Base-by-base conservation (phyloP, 2,329 filamentous ascomycete genomes). In the Fusarium euwallaceae region DNA sequence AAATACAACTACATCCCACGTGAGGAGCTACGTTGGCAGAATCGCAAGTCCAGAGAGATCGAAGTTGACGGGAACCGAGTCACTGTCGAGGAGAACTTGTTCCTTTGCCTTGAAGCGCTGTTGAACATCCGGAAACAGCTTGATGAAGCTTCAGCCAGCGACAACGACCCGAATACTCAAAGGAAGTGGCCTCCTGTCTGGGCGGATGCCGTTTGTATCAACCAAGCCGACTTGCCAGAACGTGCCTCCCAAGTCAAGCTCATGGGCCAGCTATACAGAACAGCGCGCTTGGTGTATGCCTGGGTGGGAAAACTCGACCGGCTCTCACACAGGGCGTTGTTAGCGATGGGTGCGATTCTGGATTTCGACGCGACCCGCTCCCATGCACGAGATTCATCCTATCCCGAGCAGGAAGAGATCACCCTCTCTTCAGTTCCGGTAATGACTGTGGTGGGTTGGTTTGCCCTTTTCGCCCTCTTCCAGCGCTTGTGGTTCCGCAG, bases 181-280 rank as follows among this genome's bases (percentile, higher is more conserved):
- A 43, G 7, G n/a, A 43, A 43, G n/a, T 43, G 39, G 39, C 55
- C 32, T 36, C 32, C 37, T 29, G 11, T 61, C 36, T 65, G 62
- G 62, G 53, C 55, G 4, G 62, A 65, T 10, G 62, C 62, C 24
- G 22, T 65, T 39, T 65, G 62, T 14, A 65, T 65, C 24, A 65
- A 65, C 62, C 62, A 65, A n/a, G 27, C 29, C 17, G 62, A 65
- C n/a, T 10, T 59, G 11, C 6, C 24, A 16, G 62, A 65, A 16
- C 51, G 37, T 20, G 51, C 34, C 12, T n/a, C 51, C 53, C 51
- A 65, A 22, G 53, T 65, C 17, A 12, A 34, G n/a, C 20, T 58
- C n/a, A 65, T 65, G 53, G 51, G 36, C 2, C 27, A 29, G 16
- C 39, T 65, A 37, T 65, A 58, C 20, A 58, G 20, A 37, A 22